Percentiles rank a stretch among this genome's conserved stretches.
These are phyloP conservation scores for Colletotrichum camelliae DNA, from an alignment of 2,329 filamentous ascomycete species.

Conservation along the genomic window DNA sequence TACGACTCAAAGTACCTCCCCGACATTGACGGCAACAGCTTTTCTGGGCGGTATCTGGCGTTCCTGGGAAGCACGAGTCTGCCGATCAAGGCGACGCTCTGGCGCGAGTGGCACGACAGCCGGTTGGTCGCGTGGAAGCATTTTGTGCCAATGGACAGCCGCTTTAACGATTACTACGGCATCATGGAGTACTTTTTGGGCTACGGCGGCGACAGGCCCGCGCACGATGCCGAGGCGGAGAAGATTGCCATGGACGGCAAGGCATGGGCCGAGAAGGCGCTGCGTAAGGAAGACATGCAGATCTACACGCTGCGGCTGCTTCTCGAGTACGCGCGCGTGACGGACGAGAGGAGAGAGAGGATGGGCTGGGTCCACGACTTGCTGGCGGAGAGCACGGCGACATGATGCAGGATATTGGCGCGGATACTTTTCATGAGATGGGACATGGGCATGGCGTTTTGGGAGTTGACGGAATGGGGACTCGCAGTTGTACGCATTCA, in stretches of 20 bases:
- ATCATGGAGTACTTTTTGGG: conserved; percentile 79
- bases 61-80: conserved; percentile 74
- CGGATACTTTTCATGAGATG: neutral
- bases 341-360: conserved; percentile 54
- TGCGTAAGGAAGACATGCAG: conserved; percentile 76
- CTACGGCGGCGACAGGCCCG: conserved; percentile 46
- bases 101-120: conserved; percentile 81
- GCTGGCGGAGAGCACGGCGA: conserved; percentile 20
- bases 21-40: conserved; percentile 79
- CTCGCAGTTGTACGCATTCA: fast-evolving
- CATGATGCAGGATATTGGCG: neutral
- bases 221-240: conserved; percentile 64
- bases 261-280: conserved; percentile 70
- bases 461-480: neutral
- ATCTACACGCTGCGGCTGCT: conserved; percentile 71
- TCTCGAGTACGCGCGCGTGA: conserved; percentile 65
- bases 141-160: conserved; percentile 80
- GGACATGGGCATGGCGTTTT: neutral
- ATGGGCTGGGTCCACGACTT: conserved; percentile 64
- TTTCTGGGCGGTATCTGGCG: conserved; percentile 70
- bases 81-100: conserved; percentile 80
- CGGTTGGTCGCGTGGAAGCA: conserved; percentile 79
- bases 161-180: conserved; percentile 73
- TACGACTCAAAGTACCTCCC: conserved; percentile 72
- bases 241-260: conserved; percentile 70